phyloP scores from a whole-genome alignment of 805 yeast genomes.

The Wickerhamiella alocasiicola region DNA sequence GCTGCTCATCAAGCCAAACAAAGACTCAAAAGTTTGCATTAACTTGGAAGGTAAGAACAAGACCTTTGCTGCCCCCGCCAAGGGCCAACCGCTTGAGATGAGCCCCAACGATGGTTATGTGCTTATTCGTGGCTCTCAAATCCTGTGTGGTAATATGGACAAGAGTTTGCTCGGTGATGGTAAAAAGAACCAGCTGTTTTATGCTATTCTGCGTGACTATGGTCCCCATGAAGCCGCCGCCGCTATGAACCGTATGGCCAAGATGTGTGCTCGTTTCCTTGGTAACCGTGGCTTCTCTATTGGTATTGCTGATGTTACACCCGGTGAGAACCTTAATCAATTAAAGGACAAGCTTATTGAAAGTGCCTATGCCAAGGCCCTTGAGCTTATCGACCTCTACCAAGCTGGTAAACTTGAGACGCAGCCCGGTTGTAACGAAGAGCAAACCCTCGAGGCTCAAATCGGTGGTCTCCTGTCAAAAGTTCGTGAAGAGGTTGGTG shows the following conservation, averaged over 20 bases:
- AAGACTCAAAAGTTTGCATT: conserved; percentile 61
- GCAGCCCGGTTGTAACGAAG: conserved; percentile 98
- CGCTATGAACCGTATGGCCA: conserved; percentile 99
- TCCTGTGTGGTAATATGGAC: conserved; percentile 92
- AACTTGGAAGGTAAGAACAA: conserved; percentile 92
- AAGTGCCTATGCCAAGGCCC: conserved; percentile 80
- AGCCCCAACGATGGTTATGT: conserved; percentile 95
- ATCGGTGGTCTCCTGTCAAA: conserved; percentile 92
- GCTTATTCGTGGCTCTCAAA: conserved; percentile 75
- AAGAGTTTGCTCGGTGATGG: conserved; percentile 95
- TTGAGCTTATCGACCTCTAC: conserved; percentile 68
- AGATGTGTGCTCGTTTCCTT: conserved; percentile 84
- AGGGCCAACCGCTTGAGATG: conserved; percentile 77
- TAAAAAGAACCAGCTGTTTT: conserved; percentile 90
- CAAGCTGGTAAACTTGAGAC: conserved; percentile 85
- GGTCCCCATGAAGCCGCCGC: conserved; percentile 94
- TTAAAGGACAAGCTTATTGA: conserved; percentile 85
- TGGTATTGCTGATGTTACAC: conserved; percentile 96
- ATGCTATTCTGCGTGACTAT: conserved; percentile 86
- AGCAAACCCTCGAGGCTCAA: conserved; percentile 93
- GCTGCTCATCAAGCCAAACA: conserved; percentile 73
- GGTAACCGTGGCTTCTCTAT: conserved; percentile 96
- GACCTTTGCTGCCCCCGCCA: conserved; percentile 66
- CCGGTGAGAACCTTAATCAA: conserved; percentile 60
- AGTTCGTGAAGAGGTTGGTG: conserved; percentile 98